A percentile compares a stretch with the other conserved stretches of the same genome.
Conservation (phyloP, 257 asterid genomes). For the Nicotiana attenuata region DNA sequence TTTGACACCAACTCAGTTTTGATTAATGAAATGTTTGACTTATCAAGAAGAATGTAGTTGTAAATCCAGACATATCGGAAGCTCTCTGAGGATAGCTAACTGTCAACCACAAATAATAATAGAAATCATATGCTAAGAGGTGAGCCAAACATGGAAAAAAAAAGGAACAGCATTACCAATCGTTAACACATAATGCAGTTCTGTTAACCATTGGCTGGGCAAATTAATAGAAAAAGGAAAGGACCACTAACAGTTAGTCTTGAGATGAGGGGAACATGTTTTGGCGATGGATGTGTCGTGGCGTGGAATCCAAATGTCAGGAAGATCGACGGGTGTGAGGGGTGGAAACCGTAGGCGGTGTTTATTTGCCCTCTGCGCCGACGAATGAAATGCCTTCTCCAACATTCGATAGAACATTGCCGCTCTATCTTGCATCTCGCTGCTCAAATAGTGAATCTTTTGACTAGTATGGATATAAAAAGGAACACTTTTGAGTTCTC, state of each 20-base stretch:
- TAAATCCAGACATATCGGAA: too few species aligned
- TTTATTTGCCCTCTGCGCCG: too few species aligned
- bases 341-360: neutral
- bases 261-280: neutral
- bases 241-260: neutral
- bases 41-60: too few species aligned
- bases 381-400: neutral
- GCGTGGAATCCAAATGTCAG: conserved; percentile 24
- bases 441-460: too few species aligned
- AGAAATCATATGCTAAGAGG: neutral
- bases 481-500: too few species aligned
- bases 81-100: too few species aligned
- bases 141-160: neutral
- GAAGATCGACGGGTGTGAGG: conserved; percentile 16
- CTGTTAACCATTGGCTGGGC: too few species aligned
- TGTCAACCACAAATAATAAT: neutral
- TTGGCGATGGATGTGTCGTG: neutral
- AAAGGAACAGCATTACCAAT: neutral
- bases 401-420: neutral
- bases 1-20: too few species aligned
- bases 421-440: neutral
- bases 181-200: too few species aligned
- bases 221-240: neutral
- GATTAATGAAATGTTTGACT: too few species aligned
- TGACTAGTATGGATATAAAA: too few species aligned